Evolutionary conservation across 2,329 filamentous ascomycete species (phyloP).

Genomic region (Ustulina deusta): DNA sequence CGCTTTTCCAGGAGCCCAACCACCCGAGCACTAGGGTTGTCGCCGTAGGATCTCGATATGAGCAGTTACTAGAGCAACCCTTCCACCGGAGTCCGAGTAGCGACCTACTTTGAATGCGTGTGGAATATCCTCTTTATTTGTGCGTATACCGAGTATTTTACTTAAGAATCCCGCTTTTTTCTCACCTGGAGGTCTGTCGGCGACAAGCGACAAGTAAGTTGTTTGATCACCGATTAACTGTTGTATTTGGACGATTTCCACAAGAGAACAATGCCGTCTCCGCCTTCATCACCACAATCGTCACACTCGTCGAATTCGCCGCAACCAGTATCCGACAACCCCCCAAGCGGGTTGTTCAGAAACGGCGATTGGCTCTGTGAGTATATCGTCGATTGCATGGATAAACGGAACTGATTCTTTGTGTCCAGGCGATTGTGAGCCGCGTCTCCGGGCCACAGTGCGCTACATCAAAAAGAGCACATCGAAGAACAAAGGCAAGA

Average conservation of each 20-base stretch:
- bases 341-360: conserved; percentile 47
- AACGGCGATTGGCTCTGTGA: conserved; percentile 57
- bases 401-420: not conserved
- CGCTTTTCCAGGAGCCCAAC: conserved; percentile 8
- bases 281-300: conserved; percentile 29
- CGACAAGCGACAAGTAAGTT: not conserved
- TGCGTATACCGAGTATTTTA: not conserved
- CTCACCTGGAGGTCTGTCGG: not conserved
- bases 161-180: not conserved
- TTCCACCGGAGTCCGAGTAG: not conserved
- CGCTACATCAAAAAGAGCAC: conserved; percentile 63
- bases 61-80: not conserved
- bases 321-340: conserved; percentile 7
- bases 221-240: too few relatives aligned
- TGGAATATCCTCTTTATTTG: not conserved
- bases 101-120: not conserved
- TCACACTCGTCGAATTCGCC: conserved; percentile 25
- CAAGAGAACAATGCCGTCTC: conserved; percentile 5
- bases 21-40: not conserved
- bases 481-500: conserved; percentile 60
- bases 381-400: conserved; percentile 17
- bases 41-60: not conserved
- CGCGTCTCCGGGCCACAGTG: conserved; percentile 61
- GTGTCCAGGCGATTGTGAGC: conserved; percentile 61
- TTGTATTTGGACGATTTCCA: too few relatives aligned